Base-by-base conservation (phyloP, 768 basidiomycete species). In the Psilocybe cubensis region DNA sequence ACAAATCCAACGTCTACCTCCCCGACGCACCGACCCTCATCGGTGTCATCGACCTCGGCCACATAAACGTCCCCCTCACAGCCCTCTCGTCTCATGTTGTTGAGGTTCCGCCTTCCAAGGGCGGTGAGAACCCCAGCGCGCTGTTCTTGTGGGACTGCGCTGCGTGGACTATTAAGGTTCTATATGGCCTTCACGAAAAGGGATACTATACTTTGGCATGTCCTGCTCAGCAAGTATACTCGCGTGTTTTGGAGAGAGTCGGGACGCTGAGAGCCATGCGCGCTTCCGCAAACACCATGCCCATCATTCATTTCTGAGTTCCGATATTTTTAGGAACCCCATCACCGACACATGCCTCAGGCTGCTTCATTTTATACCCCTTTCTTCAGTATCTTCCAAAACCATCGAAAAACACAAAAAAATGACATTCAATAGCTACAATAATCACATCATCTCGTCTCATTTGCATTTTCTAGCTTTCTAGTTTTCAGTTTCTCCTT, bases 81-180 rank as follows among this genome's bases (percentile, higher is more conserved):
- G 28, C 9, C 9, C 20, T 58, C 5, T 38, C 41, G 5, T 12
- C 5, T 6, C 23, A 40, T 28, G 40, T 48, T 4, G 11, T 10
- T 1, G 9, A 4, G 8, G 28, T 54, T 14, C 21, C 56, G 17
- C 40, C 40, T 1, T 38, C 2, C 20, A 41, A 44, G 33, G 51
- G 53, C 17, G 42, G 42, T 11, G 29, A 56, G 20, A 45, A 56
- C 38, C 59, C 59, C 2, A 55, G 53, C 20, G 58, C 46, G 7
- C 41, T 49, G 12, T 24, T 45, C 18, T 28, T 54, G 17, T 56
- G 54, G 53, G 41, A 20, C 2, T 45, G 58, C 44, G 31, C 47
- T 17, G 46, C 27, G 5, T 60, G 58, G 58, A 49, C 56, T 3
- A 56, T 56, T 27, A 29, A 49, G 25, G 25, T 60, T 29, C 45